Percentiles rank a stretch among this genome's conserved stretches.
These are phyloP conservation scores for Colletotrichum cuscutae DNA, from an alignment of 2,329 filamentous ascomycete genomes.

Conservation along the genomic window DNA sequence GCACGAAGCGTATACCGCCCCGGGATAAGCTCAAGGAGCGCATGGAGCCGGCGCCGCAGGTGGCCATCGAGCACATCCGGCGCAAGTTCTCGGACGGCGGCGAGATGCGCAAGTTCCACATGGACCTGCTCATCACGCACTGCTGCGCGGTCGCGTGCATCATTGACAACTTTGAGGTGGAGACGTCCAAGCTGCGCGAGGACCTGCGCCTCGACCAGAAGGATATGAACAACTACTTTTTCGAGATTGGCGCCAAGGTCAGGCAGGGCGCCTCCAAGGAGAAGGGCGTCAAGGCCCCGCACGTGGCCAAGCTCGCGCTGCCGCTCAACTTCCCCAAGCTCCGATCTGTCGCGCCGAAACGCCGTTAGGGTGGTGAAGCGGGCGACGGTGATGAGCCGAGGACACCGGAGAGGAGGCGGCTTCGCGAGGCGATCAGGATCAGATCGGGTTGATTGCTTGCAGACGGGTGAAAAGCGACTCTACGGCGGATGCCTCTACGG, in stretches of 20 bases:
- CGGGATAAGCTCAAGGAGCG: conserved; percentile 70
- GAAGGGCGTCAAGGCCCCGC: conserved; percentile 59
- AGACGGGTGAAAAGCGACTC: not conserved
- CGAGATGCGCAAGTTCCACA: conserved; percentile 76
- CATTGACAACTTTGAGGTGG: conserved; percentile 78
- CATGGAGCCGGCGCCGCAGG: conserved; percentile 67
- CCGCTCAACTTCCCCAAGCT: conserved; percentile 86
- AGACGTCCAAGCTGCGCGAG: conserved; percentile 75
- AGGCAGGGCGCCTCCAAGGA: conserved; percentile 70
- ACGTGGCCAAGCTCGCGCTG: conserved; percentile 77
- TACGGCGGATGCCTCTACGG: not conserved
- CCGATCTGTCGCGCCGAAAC: conserved; percentile 42
- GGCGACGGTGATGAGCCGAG: conserved; percentile 10
- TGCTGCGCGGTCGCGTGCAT: conserved; percentile 77
- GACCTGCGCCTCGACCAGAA: conserved; percentile 79
- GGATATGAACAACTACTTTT: conserved; percentile 77
- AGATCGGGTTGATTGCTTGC: not conserved
- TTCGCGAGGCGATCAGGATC: not conserved
- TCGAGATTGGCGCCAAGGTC: conserved; percentile 78
- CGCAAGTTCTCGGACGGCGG: conserved; percentile 74
- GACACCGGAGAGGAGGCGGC: not conserved
- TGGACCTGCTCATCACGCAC: conserved; percentile 78
- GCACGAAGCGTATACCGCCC: conserved; percentile 63
- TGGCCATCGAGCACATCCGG: conserved; percentile 73
- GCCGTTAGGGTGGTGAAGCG: conserved; percentile 23